A percentile compares a stretch with the other conserved stretches of the same genome.
Evolutionary conservation across 768 basidiomycete genomes (phyloP).

Genomic region (Tephrocybe sp.): DNA sequence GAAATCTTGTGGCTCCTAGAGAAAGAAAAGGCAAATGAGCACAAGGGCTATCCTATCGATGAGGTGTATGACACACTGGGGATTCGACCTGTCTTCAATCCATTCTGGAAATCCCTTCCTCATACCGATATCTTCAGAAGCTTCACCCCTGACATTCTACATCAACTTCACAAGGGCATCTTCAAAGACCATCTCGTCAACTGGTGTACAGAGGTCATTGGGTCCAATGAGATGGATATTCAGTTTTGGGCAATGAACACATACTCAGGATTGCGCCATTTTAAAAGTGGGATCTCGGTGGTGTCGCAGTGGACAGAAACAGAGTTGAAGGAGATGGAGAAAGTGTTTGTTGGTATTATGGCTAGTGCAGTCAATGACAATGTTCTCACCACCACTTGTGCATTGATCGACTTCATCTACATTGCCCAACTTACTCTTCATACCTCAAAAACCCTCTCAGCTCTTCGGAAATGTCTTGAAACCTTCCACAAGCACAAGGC

Average conservation of each 20-base stretch:
- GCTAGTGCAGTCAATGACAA: slow-evolving; percentile 11
- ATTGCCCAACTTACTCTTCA: slow-evolving; percentile 21
- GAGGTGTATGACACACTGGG: slow-evolving; percentile 13
- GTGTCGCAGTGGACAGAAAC: no score
- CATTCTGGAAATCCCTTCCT: slow-evolving; percentile 40
- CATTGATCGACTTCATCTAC: slow-evolving; percentile 29
- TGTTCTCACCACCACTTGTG: slow-evolving; percentile 15
- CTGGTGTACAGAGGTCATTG: slow-evolving; percentile 25
- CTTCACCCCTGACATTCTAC: slow-evolving; percentile 43
- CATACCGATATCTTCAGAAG: slow-evolving; percentile 35
- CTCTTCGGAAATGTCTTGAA: slow-evolving; percentile 16
- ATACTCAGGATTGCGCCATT: slow-evolving; percentile 15
- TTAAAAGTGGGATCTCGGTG: slow-evolving; percentile 2
- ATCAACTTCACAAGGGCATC: slow-evolving; percentile 48
- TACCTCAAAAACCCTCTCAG: slow-evolving; percentile 17
- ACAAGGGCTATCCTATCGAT: not conserved
- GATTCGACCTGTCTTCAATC: slow-evolving; percentile 18
- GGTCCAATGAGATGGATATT: slow-evolving; percentile 29
- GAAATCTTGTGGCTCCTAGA: not conserved
- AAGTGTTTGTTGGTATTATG: slow-evolving; percentile 24
- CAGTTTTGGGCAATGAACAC: slow-evolving; percentile 28
- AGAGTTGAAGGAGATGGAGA: slow-evolving; percentile 18
- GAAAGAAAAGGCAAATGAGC: not conserved
- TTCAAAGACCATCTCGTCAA: slow-evolving; percentile 41
- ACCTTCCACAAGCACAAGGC: slow-evolving; percentile 25